Evolutionary conservation across 768 basidiomycete species (phyloP).

Genomic region (Trametes meyenii): DNA sequence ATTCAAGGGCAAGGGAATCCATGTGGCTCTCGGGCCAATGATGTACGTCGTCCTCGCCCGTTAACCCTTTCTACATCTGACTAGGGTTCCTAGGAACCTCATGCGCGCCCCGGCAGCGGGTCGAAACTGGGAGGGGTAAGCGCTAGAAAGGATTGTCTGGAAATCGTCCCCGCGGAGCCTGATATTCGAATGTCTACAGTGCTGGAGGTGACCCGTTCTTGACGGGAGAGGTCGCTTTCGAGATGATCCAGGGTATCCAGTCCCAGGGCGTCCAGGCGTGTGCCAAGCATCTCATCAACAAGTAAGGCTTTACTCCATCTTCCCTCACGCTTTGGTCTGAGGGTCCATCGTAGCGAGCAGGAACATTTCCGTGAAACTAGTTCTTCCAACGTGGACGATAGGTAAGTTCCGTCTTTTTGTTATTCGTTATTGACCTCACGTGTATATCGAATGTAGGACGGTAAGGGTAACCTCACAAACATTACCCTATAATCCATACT

Average conservation of each 20-base stretch:
- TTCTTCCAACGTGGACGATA: slow-evolving; percentile 74
- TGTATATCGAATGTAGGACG: slow-evolving; percentile 9
- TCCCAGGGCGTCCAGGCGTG: slow-evolving; percentile 81
- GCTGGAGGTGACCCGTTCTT: slow-evolving; percentile 78
- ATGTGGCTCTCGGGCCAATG: slow-evolving; percentile 79
- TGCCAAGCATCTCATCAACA: slow-evolving; percentile 73
- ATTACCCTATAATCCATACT: neutral
- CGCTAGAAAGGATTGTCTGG: neutral
- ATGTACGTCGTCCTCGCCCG: slow-evolving; percentile 60
- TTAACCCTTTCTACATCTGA: slow-evolving; percentile 7
- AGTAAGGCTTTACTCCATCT: slow-evolving; percentile 9
- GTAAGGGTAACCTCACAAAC: neutral
- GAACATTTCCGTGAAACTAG: slow-evolving; percentile 56
- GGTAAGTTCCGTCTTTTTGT: slow-evolving; percentile 3
- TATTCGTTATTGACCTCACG: neutral
- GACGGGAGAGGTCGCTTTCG: slow-evolving; percentile 71
- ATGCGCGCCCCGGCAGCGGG: slow-evolving; percentile 56
- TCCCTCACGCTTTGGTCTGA: neutral
- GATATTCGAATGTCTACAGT: neutral
- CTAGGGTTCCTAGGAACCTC: slow-evolving; percentile 9
- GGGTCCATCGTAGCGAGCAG: slow-evolving; percentile 46
- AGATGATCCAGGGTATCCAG: slow-evolving; percentile 86
- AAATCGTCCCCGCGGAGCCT: neutral
- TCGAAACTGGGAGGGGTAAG: slow-evolving; percentile 84
- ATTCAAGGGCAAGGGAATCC: slow-evolving; percentile 81